These are phyloP conservation scores for Vitellaria paradoxa DNA, from an alignment of 179 eudicot species.

Conservation along the genomic window DNA sequence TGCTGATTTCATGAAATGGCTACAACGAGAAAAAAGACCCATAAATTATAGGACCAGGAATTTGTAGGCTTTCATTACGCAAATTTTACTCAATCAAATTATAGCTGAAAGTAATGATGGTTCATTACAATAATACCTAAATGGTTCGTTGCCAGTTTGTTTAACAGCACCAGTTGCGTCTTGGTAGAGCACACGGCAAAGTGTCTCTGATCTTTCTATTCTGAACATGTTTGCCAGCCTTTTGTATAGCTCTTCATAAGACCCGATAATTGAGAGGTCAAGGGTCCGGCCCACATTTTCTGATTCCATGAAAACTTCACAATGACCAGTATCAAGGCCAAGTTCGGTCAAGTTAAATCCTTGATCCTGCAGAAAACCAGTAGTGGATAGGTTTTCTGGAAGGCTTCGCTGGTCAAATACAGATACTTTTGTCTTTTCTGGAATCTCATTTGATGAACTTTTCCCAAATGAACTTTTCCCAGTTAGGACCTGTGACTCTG, in stretches of 20 bases:
- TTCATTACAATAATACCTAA: conserved; percentile 34
- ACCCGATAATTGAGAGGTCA: conserved; percentile 58
- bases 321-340: conserved; percentile 46
- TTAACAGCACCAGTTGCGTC: conserved; percentile 45
- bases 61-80: neutral
- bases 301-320: conserved; percentile 56
- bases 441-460: neutral
- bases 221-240: conserved; percentile 66
- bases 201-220: conserved; percentile 44
- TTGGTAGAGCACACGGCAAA: conserved; percentile 50
- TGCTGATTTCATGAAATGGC: conserved; percentile 56
- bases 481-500: conserved; percentile 19
- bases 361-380: conserved; percentile 20
- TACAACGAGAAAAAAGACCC: conserved; percentile 25
- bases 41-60: conserved; percentile 3
- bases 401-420: conserved; percentile 21
- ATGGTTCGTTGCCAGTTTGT: conserved; percentile 48
- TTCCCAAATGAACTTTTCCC: conserved; percentile 29
- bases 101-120: neutral
- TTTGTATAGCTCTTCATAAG: conserved; percentile 63
- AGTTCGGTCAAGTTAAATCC: conserved; percentile 33
- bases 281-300: conserved; percentile 63
- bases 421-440: conserved; percentile 19
- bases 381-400: conserved; percentile 23
- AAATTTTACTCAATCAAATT: neutral